These are phyloP conservation scores for Hymenoscyphus albidus DNA, from an alignment of 2,329 filamentous ascomycete species.

Conservation along the genomic window DNA sequence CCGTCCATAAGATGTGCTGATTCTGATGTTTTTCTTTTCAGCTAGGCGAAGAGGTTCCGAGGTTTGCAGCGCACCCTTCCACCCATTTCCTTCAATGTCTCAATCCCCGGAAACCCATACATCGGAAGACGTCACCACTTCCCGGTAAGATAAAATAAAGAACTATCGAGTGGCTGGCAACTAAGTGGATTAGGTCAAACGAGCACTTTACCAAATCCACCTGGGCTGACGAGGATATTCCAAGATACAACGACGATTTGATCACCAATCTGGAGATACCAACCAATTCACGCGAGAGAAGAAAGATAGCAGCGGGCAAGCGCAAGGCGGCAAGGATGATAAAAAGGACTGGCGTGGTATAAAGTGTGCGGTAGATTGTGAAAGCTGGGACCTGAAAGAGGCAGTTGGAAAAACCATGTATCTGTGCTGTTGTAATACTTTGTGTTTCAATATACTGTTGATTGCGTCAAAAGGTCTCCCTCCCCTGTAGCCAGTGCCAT, in stretches of 20 bases:
- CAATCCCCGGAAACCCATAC: neutral
- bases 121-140: neutral
- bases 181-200: neutral
- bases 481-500: neutral
- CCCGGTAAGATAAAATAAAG: neutral
- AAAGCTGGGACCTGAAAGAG: neutral
- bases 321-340: neutral
- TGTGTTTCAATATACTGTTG: neutral
- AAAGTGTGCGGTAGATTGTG: neutral
- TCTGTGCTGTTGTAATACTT: neutral
- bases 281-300: neutral
- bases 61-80: neutral
- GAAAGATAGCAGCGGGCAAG: neutral
- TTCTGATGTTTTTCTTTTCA: neutral
- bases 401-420: neutral
- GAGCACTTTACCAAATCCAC: neutral
- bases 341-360: neutral
- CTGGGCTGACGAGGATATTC: conserved; percentile 1
- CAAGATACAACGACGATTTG: neutral
- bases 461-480: neutral
- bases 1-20: neutral
- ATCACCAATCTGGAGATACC: neutral
- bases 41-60: neutral
- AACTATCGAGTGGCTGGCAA: neutral
- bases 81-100: conserved; percentile 1